Percentiles rank a stretch among this genome's conserved stretches.
phyloP scores from a whole-genome alignment of 2,329 filamentous ascomycete genomes.

The Sporothrix inflata region DNA sequence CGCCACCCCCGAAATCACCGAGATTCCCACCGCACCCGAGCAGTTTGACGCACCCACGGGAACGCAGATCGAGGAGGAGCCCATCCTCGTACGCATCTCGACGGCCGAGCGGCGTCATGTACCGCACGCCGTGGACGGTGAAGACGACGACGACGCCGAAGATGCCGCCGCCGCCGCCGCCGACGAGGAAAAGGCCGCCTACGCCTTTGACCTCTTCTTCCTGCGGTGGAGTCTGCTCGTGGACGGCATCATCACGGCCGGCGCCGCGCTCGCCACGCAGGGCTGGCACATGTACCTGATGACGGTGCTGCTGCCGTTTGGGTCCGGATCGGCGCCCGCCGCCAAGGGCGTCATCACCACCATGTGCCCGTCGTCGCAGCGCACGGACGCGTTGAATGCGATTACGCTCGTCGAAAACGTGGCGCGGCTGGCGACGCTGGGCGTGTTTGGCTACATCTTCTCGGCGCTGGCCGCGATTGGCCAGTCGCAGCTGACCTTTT shows the following conservation, averaged over 20 bases:
- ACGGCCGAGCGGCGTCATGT: conserved; percentile 28
- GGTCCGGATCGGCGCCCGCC: conserved; percentile 68
- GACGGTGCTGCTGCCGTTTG: conserved; percentile 67
- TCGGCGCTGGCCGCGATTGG: conserved; percentile 64
- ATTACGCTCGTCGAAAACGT: conserved; percentile 73
- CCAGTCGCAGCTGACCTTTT: conserved; percentile 65
- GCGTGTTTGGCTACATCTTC: conserved; percentile 69
- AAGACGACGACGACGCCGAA: conserved; percentile 23
- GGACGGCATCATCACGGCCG: conserved; percentile 66
- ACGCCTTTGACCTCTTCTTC: conserved; percentile 69
- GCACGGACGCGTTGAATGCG: conserved; percentile 68
- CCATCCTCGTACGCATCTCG: conserved; percentile 37
- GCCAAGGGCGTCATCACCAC: conserved; percentile 75
- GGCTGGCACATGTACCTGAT: conserved; percentile 72
- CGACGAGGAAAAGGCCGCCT: conserved; percentile 48
- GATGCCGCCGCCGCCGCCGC: neutral
- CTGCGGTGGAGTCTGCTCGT: conserved; percentile 66
- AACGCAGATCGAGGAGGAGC: conserved; percentile 51
- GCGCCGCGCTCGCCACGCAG: conserved; percentile 63
- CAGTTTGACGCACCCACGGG: conserved; percentile 48
- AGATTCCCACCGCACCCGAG: conserved; percentile 45
- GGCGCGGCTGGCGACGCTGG: conserved; percentile 64
- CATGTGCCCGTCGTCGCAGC: conserved; percentile 65
- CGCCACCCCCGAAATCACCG: conserved; percentile 15
- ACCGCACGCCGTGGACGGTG: neutral